Evolutionary conservation across 805 yeast species (phyloP), one percentile per base, ranked within the genome.

Genomic region (Ogataea pignaliae): DNA sequence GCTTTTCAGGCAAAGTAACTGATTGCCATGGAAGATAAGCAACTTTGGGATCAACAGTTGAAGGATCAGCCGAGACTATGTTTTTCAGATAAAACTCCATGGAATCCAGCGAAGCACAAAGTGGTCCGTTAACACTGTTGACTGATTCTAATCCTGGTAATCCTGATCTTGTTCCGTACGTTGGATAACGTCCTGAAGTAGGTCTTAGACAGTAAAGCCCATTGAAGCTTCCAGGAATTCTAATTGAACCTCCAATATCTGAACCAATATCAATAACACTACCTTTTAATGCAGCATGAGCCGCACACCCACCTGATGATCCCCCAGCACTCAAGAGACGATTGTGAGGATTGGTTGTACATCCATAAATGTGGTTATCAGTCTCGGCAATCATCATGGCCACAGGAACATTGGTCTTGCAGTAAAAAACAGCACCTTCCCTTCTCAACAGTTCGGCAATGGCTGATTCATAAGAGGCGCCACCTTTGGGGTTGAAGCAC

Each of bases 271-370:
- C 88, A 33, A 79, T 50, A 2, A 75, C 71, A 11, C 83, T 73
- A 9, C 81, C 85, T 38, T 73, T 72, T 56, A 76, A 68, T 1
- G 75, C 80, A 34, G 78, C 69, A 40, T 78, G 56, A 0, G 85
- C 75, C 42, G 83, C 83, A 57, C 80, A 86, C 40, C 87, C 87
- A 17, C 83, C 80, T 2, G 84, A 76, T 1, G 82, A 76, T 12
- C 87, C 87, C 42, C 86, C 86, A 1, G 79, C 71, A 9, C 81
- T 70, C 46, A 79, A 65, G 34, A 69, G 61, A 34, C 78, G 65
- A 49, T 80, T 78, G 57, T 64, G 62, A 0, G 83, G 72, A 52
- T 79, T 79, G 47, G 66, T 57, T 2, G 82, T 71, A 36, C 71
- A 62, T 2, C 83, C 83, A 41, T 68, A 70, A 47, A 80, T 61